These are phyloP conservation scores for Turnera subulata DNA, from an alignment of 345 rosid species.

Conservation along the genomic window DNA sequence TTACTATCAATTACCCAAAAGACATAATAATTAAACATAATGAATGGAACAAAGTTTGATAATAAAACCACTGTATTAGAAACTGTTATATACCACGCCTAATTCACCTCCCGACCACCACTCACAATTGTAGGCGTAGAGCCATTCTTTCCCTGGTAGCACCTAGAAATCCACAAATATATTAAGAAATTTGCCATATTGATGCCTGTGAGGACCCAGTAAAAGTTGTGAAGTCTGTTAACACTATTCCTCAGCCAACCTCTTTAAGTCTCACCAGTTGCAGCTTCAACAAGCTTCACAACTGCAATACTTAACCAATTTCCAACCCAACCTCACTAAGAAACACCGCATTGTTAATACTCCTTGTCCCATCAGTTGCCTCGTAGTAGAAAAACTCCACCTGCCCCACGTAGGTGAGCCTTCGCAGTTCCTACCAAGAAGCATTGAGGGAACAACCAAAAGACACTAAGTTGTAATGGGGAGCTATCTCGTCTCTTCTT, in stretches of 20 bases:
- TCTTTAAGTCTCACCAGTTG: constrained; percentile 39
- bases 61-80: too few relatives aligned
- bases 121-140: too few relatives aligned
- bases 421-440: constrained; percentile 20
- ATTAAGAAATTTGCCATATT: too few relatives aligned
- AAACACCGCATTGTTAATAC: constrained; percentile 49
- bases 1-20: too few relatives aligned
- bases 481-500: constrained; percentile 31
- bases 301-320: constrained; percentile 42
- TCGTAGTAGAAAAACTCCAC: constrained; percentile 53
- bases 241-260: constrained; percentile 51
- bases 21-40: too few relatives aligned
- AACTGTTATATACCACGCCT: too few relatives aligned
- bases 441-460: constrained; percentile 38
- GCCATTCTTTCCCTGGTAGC: too few relatives aligned
- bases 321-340: constrained; percentile 49
- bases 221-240: constrained; percentile 40
- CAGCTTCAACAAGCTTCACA: constrained; percentile 31
- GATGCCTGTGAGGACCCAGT: constrained; percentile 41
- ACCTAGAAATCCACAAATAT: too few relatives aligned
- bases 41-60: too few relatives aligned
- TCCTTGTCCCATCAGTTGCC: constrained; percentile 58
- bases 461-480: constrained; percentile 32
- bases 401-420: constrained; percentile 31
- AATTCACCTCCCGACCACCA: too few relatives aligned